phyloP scores from a whole-genome alignment of 805 yeast species.

The Starmerella geochares region DNA sequence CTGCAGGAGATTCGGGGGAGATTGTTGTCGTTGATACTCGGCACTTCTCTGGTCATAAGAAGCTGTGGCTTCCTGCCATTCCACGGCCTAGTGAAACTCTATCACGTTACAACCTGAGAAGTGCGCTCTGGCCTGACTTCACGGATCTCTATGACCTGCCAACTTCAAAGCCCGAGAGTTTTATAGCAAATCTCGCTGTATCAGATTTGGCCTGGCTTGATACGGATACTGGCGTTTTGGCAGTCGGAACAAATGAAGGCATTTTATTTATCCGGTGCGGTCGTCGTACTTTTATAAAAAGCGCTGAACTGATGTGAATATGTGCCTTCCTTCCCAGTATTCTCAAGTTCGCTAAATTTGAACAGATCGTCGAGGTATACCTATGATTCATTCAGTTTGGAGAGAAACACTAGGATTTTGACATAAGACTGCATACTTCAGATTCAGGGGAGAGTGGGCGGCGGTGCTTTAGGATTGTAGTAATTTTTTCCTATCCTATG shows the following conservation, averaged over 20 bases:
- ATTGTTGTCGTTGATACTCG: conserved; percentile 2
- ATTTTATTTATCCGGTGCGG: conserved; percentile 1
- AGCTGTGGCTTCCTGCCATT: conserved; percentile 1
- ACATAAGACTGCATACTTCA: no score
- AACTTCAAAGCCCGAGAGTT: not conserved
- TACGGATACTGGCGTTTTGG: not conserved
- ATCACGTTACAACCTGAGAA: not conserved
- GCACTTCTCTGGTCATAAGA: not conserved
- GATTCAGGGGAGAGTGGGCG: no score
- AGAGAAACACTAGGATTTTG: no score
- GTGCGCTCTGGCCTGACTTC: conserved; percentile 1
- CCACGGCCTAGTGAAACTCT: conserved; percentile 2
- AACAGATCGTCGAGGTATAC: no score
- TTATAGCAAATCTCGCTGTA: not conserved
- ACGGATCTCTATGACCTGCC: not conserved
- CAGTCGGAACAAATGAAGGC: not conserved
- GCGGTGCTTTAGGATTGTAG: no score
- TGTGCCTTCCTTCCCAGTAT: no score
- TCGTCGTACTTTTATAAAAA: not conserved
- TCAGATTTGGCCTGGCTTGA: not conserved
- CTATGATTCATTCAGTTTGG: no score
- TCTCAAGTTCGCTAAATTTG: no score
- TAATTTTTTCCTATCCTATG: no score
- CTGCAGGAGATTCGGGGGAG: not conserved
- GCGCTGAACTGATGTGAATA: not conserved